Base-by-base conservation (phyloP, 139 green algal genomes). In the Spirogloea muscicola region DNA sequence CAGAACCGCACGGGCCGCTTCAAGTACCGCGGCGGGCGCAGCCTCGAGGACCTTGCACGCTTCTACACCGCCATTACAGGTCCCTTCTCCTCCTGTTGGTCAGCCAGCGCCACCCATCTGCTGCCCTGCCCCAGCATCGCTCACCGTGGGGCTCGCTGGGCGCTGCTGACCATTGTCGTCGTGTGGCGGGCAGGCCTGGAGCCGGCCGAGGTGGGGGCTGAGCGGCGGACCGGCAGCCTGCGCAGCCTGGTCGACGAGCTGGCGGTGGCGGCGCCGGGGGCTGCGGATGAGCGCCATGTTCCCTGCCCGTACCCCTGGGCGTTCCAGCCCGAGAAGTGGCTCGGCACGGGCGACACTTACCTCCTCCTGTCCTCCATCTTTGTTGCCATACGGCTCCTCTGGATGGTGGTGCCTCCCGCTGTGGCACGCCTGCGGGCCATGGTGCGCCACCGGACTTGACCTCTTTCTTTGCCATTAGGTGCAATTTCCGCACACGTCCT, bases 31-130 rank as follows among this genome's bases (percentile, higher is more conserved):
- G 59, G 59, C 6, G 5, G 33, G 5, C 29, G 25, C 41, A 42
- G 33, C 4, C 59, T 68, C 3, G 25, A 4, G 10, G n/a, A 34
- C 6, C 59, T 68, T 37, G 37, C 41, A 34, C 4, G 5, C 9
- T 68, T 68, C 59, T 68, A 68, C 42, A 43, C 18, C 10, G 46
- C 43, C 59, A 38, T 68, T 13, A 68, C 59, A 25, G 59, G 59
- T 68, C 5, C 18, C 31, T 7, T 62, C 40, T 62, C 52, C 46
- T 21, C 21, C n/a, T 21, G 46, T 21, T 31, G n/a, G 46, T 55
- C 46, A 55, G 21, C n/a, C 21, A 21, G 21, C n/a, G 46, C 46
- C 46, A 55, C n/a, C 21, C n/a, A 21, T 55, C 46, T 21, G n/a
- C 21, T 55, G 21, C 46, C 21, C n/a, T 21, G 21, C 46, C n/a